Evolutionary conservation across 257 asterid species (phyloP).

Genomic region (Penstemon davidsonii): DNA sequence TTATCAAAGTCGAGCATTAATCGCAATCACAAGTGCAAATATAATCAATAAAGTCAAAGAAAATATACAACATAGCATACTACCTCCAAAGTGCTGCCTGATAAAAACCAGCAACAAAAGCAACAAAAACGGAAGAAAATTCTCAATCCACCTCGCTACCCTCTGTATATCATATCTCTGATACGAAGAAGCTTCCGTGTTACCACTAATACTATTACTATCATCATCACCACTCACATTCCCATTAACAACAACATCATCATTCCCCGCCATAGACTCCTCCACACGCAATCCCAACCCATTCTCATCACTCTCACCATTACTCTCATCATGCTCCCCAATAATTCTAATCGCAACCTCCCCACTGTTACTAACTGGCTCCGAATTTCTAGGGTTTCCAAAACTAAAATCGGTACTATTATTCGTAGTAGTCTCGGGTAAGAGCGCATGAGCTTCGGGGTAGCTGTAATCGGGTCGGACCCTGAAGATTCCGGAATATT

Average conservation of each 20-base stretch:
- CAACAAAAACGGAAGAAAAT: constrained; percentile 83
- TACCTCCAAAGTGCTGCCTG: constrained; percentile 96
- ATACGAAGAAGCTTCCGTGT: constrained; percentile 41
- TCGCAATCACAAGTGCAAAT: constrained; percentile 4
- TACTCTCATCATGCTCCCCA: constrained; percentile 41
- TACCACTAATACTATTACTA: constrained; percentile 34
- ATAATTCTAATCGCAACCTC: constrained; percentile 82
- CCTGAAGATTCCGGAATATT: constrained; percentile 57
- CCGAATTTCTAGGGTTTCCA: constrained; percentile 24
- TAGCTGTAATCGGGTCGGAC: constrained; percentile 52
- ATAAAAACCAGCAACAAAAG: constrained; percentile 82
- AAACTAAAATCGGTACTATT: constrained; percentile 14
- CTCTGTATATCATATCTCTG: constrained; percentile 83
- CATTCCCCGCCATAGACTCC: constrained; percentile 32
- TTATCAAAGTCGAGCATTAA: background rate
- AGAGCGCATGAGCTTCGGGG: constrained; percentile 49
- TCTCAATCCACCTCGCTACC: constrained; percentile 88
- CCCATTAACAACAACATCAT: constrained; percentile 32
- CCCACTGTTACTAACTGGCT: constrained; percentile 40
- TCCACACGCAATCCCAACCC: constrained; percentile 44
- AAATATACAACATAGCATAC: background rate
- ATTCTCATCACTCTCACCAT: constrained; percentile 34
- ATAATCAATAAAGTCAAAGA: background rate
- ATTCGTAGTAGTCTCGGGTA: constrained; percentile 20
- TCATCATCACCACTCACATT: constrained; percentile 25